phyloP scores from a whole-genome alignment of 169 alveolate species.

The Neospora caninum region DNA sequence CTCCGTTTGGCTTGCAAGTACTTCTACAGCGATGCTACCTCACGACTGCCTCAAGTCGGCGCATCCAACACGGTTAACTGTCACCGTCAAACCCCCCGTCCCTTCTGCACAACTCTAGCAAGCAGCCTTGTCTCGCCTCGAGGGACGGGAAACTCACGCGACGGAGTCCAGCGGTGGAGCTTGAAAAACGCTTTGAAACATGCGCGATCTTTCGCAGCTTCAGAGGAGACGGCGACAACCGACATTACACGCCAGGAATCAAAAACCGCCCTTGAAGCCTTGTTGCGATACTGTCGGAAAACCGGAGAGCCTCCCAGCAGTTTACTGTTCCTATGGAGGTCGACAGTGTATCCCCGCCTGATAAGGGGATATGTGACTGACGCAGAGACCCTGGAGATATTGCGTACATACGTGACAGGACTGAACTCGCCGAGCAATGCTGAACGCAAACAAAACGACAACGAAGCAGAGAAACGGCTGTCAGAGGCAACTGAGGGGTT shows the following conservation, averaged over 20 bases:
- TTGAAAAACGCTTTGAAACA: background rate
- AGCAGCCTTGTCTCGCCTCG: background rate
- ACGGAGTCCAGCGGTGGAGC: background rate
- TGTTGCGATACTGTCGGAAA: conserved; percentile 5
- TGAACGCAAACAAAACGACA: background rate
- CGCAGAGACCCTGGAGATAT: background rate
- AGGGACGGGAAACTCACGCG: background rate
- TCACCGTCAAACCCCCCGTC: too few relatives aligned
- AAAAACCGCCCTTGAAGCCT: background rate
- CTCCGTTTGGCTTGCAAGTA: too few relatives aligned
- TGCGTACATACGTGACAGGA: background rate
- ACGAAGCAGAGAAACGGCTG: background rate
- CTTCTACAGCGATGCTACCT: too few relatives aligned
- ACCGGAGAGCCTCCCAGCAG: background rate
- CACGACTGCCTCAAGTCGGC: too few relatives aligned
- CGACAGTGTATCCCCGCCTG: background rate
- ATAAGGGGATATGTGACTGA: background rate
- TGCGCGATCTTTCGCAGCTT: background rate
- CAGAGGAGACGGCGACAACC: background rate
- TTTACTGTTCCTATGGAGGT: background rate
- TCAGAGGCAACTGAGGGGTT: background rate
- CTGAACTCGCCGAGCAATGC: background rate
- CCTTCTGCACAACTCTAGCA: background rate
- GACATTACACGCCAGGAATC: background rate
- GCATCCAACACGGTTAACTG: too few relatives aligned